Evolutionary conservation across 768 basidiomycete species (phyloP).

Genomic region (Russula compacta): DNA sequence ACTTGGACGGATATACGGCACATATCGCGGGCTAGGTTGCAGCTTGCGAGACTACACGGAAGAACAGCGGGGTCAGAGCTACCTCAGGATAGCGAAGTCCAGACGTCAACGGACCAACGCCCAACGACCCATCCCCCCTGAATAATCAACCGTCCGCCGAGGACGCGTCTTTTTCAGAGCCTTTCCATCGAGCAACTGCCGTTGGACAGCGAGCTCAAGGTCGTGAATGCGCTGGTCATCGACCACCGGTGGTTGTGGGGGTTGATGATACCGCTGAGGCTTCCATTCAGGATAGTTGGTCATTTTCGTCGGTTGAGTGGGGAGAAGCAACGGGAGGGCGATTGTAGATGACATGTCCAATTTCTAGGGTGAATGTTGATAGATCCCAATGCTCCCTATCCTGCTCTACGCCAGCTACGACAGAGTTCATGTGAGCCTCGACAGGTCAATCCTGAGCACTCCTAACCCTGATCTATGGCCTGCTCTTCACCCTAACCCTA

Average conservation of each 20-base stretch:
- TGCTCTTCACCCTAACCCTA: background rate
- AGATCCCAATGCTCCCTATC: background rate
- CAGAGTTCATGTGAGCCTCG: too few species aligned
- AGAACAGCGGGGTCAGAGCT: background rate
- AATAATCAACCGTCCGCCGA: conserved; percentile 90
- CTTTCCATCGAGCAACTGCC: conserved; percentile 71
- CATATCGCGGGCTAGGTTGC: conserved; percentile 69
- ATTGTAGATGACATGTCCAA: background rate
- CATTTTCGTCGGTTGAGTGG: conserved; percentile 31
- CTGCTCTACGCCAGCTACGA: background rate
- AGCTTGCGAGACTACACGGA: conserved; percentile 55
- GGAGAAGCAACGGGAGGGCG: conserved; percentile 47
- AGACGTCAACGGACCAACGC: conserved; percentile 41
- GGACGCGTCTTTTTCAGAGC: conserved; percentile 87
- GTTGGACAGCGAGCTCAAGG: conserved; percentile 65
- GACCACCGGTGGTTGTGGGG: conserved; percentile 68
- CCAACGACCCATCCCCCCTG: conserved; percentile 84
- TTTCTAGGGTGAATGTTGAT: background rate
- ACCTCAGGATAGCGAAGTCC: background rate
- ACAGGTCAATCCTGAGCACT: too few species aligned
- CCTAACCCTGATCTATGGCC: too few species aligned
- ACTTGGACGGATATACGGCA: conserved; percentile 70
- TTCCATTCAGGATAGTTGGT: conserved; percentile 58
- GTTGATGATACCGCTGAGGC: conserved; percentile 57
- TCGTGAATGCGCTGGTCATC: conserved; percentile 73